These are phyloP conservation scores for Linderniella brevidens DNA, from an alignment of 257 asterid genomes.

Conservation along the genomic window DNA sequence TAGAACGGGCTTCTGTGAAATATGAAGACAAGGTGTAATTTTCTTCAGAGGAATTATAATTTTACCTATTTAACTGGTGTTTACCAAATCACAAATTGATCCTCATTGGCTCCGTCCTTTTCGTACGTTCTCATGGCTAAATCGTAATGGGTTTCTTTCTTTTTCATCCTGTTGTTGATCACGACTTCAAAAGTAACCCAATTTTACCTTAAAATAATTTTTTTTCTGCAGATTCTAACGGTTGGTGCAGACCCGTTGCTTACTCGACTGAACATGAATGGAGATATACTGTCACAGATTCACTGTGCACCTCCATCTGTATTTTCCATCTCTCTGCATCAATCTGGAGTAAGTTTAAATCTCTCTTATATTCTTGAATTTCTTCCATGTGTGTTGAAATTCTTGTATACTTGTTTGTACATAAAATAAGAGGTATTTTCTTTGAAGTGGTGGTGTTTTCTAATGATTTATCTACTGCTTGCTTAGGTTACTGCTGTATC, in stretches of 20 bases:
- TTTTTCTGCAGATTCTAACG: slow-evolving; percentile 36
- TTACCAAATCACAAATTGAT: no score
- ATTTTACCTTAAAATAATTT: no score
- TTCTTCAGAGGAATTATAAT: no score
- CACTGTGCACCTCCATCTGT: slow-evolving; percentile 76
- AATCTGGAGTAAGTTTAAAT: slow-evolving; percentile 58
- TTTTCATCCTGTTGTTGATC: background rate
- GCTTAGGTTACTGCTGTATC: slow-evolving; percentile 65
- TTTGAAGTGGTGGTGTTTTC: background rate
- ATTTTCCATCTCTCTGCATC: slow-evolving; percentile 63
- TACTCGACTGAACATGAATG: slow-evolving; percentile 63
- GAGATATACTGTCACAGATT: slow-evolving; percentile 61
- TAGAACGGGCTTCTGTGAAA: no score
- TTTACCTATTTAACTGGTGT: no score
- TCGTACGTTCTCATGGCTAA: no score
- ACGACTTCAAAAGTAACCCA: no score
- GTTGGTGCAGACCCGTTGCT: slow-evolving; percentile 81
- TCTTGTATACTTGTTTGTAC: background rate
- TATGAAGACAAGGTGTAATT: no score
- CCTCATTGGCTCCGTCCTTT: no score
- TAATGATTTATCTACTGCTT: background rate
- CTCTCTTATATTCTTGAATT: background rate
- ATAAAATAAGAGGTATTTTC: background rate
- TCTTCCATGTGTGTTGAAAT: background rate
- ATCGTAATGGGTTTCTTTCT: background rate